Conservation (phyloP, 1,284 basidiomycete genomes). For the Abortiporus biennis region DNA sequence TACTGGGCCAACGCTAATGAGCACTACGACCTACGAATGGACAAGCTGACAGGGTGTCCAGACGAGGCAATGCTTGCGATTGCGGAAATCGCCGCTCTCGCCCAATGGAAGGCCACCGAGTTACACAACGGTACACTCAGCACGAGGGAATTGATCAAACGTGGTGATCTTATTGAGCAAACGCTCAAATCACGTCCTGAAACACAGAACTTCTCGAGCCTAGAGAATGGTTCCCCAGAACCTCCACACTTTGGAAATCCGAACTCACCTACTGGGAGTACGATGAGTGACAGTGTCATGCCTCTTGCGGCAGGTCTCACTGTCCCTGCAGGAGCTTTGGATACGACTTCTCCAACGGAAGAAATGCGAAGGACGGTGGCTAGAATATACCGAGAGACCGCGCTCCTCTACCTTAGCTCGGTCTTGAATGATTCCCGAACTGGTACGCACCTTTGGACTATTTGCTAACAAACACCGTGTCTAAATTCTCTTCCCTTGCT, state of each 20-base stretch:
- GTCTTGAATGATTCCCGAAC: slow-evolving; percentile 62
- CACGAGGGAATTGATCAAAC: slow-evolving; percentile 60
- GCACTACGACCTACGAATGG: slow-evolving; percentile 46
- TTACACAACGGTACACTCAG: slow-evolving; percentile 57
- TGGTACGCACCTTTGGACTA: slow-evolving; percentile 46
- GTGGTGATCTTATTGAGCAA: slow-evolving; percentile 62
- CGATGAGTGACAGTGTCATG: too few species aligned
- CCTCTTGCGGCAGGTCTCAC: slow-evolving; percentile 9
- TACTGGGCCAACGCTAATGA: slow-evolving; percentile 26
- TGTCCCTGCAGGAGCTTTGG: slow-evolving; percentile 10
- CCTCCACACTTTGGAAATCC: not conserved
- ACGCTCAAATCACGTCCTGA: slow-evolving; percentile 36
- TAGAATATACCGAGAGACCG: slow-evolving; percentile 62
- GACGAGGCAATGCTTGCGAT: slow-evolving; percentile 70
- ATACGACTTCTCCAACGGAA: slow-evolving; percentile 23
- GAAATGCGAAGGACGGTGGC: slow-evolving; percentile 43
- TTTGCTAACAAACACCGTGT: too few species aligned
- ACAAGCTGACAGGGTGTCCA: slow-evolving; percentile 65
- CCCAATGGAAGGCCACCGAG: slow-evolving; percentile 68
- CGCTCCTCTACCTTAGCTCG: slow-evolving; percentile 64
- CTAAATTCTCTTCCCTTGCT: slow-evolving; percentile 3
- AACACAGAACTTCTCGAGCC: slow-evolving; percentile 5
- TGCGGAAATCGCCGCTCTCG: slow-evolving; percentile 67
- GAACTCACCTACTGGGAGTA: too few species aligned
- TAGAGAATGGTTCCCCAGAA: not conserved